Base-by-base conservation (phyloP, 139 green algal species). In the Tetraselmis chui region DNA sequence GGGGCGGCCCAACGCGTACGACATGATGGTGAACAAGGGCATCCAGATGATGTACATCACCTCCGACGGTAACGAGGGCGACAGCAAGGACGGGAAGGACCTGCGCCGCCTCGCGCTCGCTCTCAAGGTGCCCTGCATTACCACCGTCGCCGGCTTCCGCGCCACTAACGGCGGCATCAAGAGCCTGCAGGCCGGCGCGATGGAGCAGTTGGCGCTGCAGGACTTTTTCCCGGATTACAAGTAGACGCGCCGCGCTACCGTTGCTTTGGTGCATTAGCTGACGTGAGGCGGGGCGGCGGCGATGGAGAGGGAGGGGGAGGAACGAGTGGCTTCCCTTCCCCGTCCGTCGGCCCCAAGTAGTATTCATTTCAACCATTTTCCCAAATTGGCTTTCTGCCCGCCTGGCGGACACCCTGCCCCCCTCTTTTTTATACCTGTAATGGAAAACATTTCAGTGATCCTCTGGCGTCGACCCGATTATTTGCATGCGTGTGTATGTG, bases 21-120 rank as follows among this genome's bases (percentile, higher is more conserved):
- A 97, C 82, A 78, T 91, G 59, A 78, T 96, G 59, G 91, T 92
- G 87, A 97, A 98, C 85, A 90, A 90, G 25, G 93, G 97, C 45
- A 93, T 97, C 82, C 83, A 88, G 75, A 91, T 99, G 84, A 93
- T 99, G 87, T 91, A 99, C 58, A 96, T 99, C 84, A 98, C 95
- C 1, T 93, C 85, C 1, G 27, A 28, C 29, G 94, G 95, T 1
- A 94, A 99, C 82, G 93, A 95, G 84, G 30, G 88, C 0, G 97
- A 99, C 87, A 87, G 93, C 27, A 85, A 90, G 27, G 97, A 99
- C 85, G 97, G 97, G 32, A 96, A 94, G 87, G 93, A 96, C 83
- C 90, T 99, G 79, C 90, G 97, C 59, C 91, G 97, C 28, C 84
- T 93, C 26, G 96, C 97, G 30, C 89, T 99, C 25, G 87, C 80